phyloP scores from a whole-genome alignment of 805 yeast species.

The Candida tammaniensis region DNA sequence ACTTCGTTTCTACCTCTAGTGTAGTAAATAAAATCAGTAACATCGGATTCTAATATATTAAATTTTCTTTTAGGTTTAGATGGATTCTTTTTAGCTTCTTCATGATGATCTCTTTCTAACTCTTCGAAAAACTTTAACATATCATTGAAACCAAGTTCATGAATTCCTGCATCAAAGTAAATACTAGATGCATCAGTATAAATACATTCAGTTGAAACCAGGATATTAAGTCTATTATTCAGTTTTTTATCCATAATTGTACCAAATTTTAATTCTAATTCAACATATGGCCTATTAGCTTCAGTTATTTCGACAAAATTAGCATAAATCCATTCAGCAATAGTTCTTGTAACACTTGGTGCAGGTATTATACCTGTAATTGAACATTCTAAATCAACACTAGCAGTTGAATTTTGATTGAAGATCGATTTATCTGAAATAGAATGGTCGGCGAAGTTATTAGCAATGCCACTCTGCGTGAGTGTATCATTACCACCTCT shows the following conservation, averaged over 20 bases:
- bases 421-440: constrained; percentile 28
- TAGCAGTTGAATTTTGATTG: constrained; percentile 26
- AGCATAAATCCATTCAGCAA: constrained; percentile 89
- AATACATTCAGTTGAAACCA: constrained; percentile 67
- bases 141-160: constrained; percentile 58
- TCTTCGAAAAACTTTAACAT: constrained; percentile 53
- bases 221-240: constrained; percentile 61
- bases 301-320: constrained; percentile 63
- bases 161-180: constrained; percentile 63
- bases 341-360: constrained; percentile 75
- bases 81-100: constrained; percentile 25
- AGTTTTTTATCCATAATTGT: constrained; percentile 60
- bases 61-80: constrained; percentile 48
- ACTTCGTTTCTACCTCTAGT: constrained; percentile 61
- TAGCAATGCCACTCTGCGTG: background rate
- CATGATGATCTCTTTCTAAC: constrained; percentile 49
- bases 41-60: constrained; percentile 57
- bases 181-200: constrained; percentile 55
- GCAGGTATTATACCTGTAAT: constrained; percentile 75
- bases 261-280: constrained; percentile 75
- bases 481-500: constrained; percentile 3
- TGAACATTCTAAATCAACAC: constrained; percentile 46
- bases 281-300: constrained; percentile 53
- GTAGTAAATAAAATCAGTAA: constrained; percentile 60
- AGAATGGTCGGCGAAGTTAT: background rate